These are phyloP conservation scores for Globisporangium solare DNA, from an alignment of 352 stramenopile species.

Conservation along the genomic window DNA sequence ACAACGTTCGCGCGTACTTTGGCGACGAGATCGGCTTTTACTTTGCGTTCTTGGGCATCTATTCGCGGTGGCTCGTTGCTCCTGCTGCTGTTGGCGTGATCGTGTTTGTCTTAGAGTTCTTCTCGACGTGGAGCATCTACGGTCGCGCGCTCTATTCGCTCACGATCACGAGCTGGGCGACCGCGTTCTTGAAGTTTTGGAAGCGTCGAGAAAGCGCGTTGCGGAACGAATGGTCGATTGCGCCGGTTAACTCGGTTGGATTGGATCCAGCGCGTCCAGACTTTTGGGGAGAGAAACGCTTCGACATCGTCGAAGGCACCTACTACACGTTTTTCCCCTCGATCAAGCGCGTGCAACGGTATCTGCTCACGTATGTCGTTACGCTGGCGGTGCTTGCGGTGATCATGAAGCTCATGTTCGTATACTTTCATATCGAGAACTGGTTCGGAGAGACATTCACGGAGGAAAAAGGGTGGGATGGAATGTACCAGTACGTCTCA, in stretches of 20 bases:
- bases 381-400: slow-evolving; percentile 63
- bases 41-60: slow-evolving; percentile 97
- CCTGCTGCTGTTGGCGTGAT: slow-evolving; percentile 85
- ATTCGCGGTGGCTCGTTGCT: slow-evolving; percentile 91
- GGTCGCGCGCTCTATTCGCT: slow-evolving; percentile 82
- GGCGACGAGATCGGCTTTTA: slow-evolving; percentile 94
- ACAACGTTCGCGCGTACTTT: slow-evolving; percentile 70
- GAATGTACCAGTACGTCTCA: slow-evolving; percentile 63
- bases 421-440: slow-evolving; percentile 79
- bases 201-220: slow-evolving; percentile 85
- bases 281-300: slow-evolving; percentile 68
- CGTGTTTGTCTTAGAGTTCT: slow-evolving; percentile 84
- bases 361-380: slow-evolving; percentile 62
- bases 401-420: slow-evolving; percentile 72
- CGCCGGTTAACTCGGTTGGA: slow-evolving; percentile 26
- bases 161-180: slow-evolving; percentile 88
- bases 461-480: slow-evolving; percentile 55
- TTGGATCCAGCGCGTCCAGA: slow-evolving; percentile 57
- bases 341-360: slow-evolving; percentile 73
- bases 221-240: slow-evolving; percentile 84
- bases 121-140: slow-evolving; percentile 48
- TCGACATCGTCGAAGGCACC: slow-evolving; percentile 73
- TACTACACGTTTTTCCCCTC: slow-evolving; percentile 83
- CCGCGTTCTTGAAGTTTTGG: slow-evolving; percentile 89
- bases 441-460: slow-evolving; percentile 61